These are phyloP conservation scores for Amanita pseudoporphyria DNA, from an alignment of 768 basidiomycete genomes.

Conservation along the genomic window DNA sequence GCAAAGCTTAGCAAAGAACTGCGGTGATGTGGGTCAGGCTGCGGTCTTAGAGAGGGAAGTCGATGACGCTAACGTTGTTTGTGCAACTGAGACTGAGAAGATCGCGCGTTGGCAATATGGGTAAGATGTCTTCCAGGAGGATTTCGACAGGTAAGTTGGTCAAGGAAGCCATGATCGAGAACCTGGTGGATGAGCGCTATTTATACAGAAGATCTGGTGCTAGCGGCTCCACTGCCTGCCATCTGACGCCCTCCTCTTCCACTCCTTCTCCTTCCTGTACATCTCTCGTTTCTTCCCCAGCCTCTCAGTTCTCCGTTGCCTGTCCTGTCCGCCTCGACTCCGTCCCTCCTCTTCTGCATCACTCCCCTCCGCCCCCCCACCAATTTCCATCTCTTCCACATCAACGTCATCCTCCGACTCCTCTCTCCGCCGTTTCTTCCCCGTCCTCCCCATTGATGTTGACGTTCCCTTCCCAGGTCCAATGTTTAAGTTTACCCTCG, in stretches of 20 bases:
- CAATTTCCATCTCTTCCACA: constrained; percentile 15
- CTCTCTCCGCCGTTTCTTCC: constrained; percentile 21
- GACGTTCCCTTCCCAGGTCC: constrained; percentile 30
- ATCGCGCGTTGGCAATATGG: constrained; percentile 41
- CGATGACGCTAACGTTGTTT: constrained; percentile 35
- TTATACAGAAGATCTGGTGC: too few species aligned
- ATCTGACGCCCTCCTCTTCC: constrained; percentile 22
- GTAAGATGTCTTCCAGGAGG: constrained; percentile 65
- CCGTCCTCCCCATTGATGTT: too few species aligned
- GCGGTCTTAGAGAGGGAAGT: neutral
- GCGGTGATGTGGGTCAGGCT: constrained; percentile 1
- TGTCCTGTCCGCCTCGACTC: constrained; percentile 16
- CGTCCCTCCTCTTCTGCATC: constrained; percentile 19
- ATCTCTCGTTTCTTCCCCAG: constrained; percentile 65
- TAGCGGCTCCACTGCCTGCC: constrained; percentile 46
- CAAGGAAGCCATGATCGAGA: too few species aligned
- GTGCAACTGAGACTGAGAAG: constrained; percentile 52
- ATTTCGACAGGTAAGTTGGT: constrained; percentile 64
- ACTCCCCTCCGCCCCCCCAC: constrained; percentile 7
- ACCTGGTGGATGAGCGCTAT: too few species aligned
- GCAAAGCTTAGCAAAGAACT: constrained; percentile 50
- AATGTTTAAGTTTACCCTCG: constrained; percentile 78
- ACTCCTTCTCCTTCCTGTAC: constrained; percentile 44
- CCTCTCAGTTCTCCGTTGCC: constrained; percentile 50
- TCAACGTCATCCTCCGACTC: constrained; percentile 31